Percentiles rank a stretch among this genome's conserved stretches.
Evolutionary conservation across 768 basidiomycete species (phyloP).

Genomic region (Tricholoma terreum): DNA sequence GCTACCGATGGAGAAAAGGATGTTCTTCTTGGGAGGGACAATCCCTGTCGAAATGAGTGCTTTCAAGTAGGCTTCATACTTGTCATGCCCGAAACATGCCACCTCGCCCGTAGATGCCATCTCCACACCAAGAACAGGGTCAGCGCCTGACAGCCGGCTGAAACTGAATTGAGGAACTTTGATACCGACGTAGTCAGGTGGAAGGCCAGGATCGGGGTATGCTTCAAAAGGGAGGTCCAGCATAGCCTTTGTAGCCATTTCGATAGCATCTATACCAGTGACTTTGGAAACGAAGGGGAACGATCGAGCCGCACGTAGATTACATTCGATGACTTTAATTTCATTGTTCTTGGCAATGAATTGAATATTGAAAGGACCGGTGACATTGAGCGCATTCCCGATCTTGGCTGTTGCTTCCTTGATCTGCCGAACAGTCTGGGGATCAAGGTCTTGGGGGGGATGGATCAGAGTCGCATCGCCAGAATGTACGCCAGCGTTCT

Average conservation of each 20-base stretch:
- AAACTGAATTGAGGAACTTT: conserved; percentile 99
- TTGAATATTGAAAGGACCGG: conserved; percentile 99
- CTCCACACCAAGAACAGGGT: conserved; percentile 96
- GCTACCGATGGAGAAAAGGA: conserved; percentile 93
- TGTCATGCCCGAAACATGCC: conserved; percentile 96
- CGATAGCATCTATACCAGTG: conserved; percentile 95
- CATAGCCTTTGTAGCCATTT: conserved; percentile 99
- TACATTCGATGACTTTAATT: conserved; percentile 99
- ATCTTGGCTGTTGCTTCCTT: conserved; percentile 98
- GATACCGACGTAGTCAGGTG: conserved; percentile 93
- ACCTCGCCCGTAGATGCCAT: conserved; percentile 99
- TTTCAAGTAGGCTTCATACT: conserved; percentile 98
- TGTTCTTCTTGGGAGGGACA: conserved; percentile 93
- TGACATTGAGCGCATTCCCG: conserved; percentile 95
- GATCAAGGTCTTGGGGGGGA: conserved; percentile 97
- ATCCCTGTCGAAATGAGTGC: conserved; percentile 96
- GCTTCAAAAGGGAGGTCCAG: conserved; percentile 83
- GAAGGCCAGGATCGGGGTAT: conserved; percentile 86
- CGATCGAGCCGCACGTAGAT: conserved; percentile 93
- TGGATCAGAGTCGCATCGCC: conserved; percentile 98
- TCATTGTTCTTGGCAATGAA: conserved; percentile 99
- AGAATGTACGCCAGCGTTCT: conserved; percentile 98
- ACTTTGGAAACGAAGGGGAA: conserved; percentile 99
- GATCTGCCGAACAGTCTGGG: conserved; percentile 92
- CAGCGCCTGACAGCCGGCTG: conserved; percentile 92